Conservation (phyloP, 345 rosid species). For the Murraya paniculata region DNA sequence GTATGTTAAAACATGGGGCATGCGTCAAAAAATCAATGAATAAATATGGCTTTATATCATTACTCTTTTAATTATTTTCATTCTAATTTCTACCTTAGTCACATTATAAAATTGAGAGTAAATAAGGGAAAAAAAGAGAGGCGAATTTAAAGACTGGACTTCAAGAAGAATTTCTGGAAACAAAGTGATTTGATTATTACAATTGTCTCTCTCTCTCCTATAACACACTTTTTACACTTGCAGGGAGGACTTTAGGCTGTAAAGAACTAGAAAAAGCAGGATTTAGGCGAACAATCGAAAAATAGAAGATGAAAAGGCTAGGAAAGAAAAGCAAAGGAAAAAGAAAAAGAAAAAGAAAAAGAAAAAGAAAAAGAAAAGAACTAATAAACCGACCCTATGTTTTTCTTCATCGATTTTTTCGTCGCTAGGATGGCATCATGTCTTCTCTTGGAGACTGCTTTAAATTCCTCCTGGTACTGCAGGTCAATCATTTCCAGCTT, state of each 20-base stretch:
- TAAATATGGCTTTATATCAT: too few species aligned
- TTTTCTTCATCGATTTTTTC: slow-evolving; percentile 37
- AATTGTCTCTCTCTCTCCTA: slow-evolving; percentile 9
- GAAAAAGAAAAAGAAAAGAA: neutral
- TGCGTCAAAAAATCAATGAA: too few species aligned
- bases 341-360: too few species aligned
- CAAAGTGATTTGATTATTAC: neutral
- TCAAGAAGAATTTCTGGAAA: neutral
- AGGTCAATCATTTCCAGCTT: slow-evolving; percentile 61
- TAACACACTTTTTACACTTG: slow-evolving; percentile 40
- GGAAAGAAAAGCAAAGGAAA: neutral
- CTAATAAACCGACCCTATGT: slow-evolving; percentile 27
- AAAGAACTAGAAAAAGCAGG: neutral
- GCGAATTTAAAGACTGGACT: neutral
- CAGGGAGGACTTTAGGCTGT: slow-evolving; percentile 15
- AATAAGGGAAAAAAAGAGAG: neutral
- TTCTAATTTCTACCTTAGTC: neutral
- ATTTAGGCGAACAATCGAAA: neutral
- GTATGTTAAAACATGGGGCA: too few species aligned
- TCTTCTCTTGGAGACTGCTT: slow-evolving; percentile 55
- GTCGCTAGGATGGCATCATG: slow-evolving; percentile 64
- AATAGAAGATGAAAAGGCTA: neutral
- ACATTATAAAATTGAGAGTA: neutral
- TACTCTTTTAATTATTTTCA: neutral
- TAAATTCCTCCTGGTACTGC: slow-evolving; percentile 54